These are phyloP conservation scores for Alternaria angustiovoidea DNA, from an alignment of 2,329 filamentous ascomycete genomes.

Conservation along the genomic window DNA sequence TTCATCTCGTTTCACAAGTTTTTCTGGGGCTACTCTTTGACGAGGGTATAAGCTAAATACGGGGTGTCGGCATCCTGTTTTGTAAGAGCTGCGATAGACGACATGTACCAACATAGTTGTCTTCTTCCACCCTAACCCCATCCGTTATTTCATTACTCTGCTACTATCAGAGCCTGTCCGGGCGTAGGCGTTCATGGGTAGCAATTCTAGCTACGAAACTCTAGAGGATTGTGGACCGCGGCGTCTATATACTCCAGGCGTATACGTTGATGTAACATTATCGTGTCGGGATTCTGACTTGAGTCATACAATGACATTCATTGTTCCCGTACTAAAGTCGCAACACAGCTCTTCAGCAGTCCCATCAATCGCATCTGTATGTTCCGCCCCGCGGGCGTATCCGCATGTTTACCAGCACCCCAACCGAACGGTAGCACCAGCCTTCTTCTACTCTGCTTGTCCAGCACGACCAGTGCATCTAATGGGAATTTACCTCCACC, in stretches of 20 bases:
- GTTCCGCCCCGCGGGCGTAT: slow-evolving; percentile 38
- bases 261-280: not conserved
- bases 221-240: too few relatives aligned
- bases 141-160: too few relatives aligned
- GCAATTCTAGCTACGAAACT: too few relatives aligned
- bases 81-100: too few relatives aligned
- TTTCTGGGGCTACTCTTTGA: too few relatives aligned
- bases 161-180: too few relatives aligned
- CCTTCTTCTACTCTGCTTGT: slow-evolving; percentile 47
- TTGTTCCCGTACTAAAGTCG: slow-evolving; percentile 30
- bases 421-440: slow-evolving; percentile 57
- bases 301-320: not conserved
- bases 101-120: too few relatives aligned
- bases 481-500: slow-evolving; percentile 55
- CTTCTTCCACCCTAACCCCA: too few relatives aligned
- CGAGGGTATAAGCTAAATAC: too few relatives aligned
- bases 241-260: not conserved
- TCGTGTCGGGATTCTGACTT: not conserved
- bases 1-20: too few relatives aligned
- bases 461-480: slow-evolving; percentile 56
- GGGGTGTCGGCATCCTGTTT: too few relatives aligned
- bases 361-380: slow-evolving; percentile 42
- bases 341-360: slow-evolving; percentile 38
- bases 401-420: slow-evolving; percentile 52
- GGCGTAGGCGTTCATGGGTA: too few relatives aligned